These are phyloP conservation scores for Cornus florida DNA, from an alignment of 148 eudicot species.

Conservation along the genomic window DNA sequence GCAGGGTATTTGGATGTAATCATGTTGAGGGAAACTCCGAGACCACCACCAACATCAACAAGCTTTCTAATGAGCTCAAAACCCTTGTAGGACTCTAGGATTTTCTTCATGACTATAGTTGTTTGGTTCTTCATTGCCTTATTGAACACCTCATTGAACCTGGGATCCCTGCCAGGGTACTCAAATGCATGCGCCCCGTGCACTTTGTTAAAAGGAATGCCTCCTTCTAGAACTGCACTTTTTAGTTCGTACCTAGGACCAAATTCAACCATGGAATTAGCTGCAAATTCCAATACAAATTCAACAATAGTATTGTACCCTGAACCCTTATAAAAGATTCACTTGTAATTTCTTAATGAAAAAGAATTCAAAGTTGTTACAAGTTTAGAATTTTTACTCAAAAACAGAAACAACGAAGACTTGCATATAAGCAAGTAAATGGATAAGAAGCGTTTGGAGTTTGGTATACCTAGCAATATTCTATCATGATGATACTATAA, in stretches of 20 bases:
- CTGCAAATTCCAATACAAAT: too few relatives aligned
- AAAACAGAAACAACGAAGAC: too few relatives aligned
- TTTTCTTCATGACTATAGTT: conserved; percentile 22
- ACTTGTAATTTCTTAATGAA: too few relatives aligned
- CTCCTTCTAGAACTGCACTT: conserved; percentile 47
- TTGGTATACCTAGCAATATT: too few relatives aligned
- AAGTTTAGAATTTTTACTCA: too few relatives aligned
- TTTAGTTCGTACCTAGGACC: conserved; percentile 30
- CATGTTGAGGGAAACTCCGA: conserved; percentile 30
- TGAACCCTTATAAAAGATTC: too few relatives aligned
- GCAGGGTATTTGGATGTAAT: conserved; percentile 34
- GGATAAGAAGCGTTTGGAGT: too few relatives aligned
- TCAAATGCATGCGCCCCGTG: conserved; percentile 45
- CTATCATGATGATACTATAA: too few relatives aligned
- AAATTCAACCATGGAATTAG: not conserved
- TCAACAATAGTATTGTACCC: not conserved
- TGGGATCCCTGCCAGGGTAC: conserved; percentile 26
- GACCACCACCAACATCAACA: conserved; percentile 54
- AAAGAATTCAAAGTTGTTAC: too few relatives aligned
- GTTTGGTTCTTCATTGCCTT: conserved; percentile 39
- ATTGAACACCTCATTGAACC: conserved; percentile 47
- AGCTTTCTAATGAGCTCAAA: conserved; percentile 29
- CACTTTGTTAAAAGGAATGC: conserved; percentile 41
- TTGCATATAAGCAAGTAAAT: too few relatives aligned
- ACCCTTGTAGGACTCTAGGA: conserved; percentile 39